Conservation (phyloP, 2,329 filamentous ascomycete genomes). For the Corynespora cassiicola region DNA sequence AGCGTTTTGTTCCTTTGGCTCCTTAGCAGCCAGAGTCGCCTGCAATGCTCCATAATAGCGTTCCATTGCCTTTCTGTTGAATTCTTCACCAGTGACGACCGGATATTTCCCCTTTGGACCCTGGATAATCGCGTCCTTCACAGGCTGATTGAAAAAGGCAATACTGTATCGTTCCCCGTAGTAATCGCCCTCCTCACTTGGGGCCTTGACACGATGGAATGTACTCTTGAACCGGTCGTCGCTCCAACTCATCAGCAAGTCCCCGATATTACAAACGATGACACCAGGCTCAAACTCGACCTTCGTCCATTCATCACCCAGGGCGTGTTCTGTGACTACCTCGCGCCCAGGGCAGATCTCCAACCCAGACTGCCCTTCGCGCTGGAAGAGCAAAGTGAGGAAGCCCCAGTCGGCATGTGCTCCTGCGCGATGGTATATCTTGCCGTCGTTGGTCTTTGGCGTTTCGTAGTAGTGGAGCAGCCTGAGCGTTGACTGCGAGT, state of each 20-base stretch:
- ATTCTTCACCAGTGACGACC: conserved; percentile 63
- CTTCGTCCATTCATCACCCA: conserved; percentile 66
- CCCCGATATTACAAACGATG: conserved; percentile 69
- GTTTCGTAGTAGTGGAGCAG: conserved; percentile 59
- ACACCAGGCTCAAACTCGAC: conserved; percentile 60
- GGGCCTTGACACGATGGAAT: conserved; percentile 67
- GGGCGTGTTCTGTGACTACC: conserved; percentile 62
- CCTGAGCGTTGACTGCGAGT: conserved; percentile 60
- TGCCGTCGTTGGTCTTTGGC: conserved; percentile 40
- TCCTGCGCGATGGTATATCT: conserved; percentile 63
- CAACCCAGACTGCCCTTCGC: conserved; percentile 62
- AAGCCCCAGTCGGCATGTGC: conserved; percentile 69
- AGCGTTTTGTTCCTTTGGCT: no score
- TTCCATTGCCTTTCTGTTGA: conserved; percentile 61
- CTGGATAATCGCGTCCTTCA: conserved; percentile 62
- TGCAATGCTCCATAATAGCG: conserved; percentile 60
- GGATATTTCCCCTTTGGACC: conserved; percentile 67
- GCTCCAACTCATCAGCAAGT: conserved; percentile 68
- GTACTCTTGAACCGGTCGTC: conserved; percentile 71
- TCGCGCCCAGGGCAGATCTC: conserved; percentile 69
- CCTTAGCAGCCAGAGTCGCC: conserved; percentile 48
- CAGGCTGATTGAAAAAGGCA: conserved; percentile 69
- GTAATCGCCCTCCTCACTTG: conserved; percentile 57
- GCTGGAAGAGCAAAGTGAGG: conserved; percentile 67
- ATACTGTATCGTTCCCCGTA: conserved; percentile 67